phyloP scores from a whole-genome alignment of 2,329 filamentous ascomycete genomes.

The Daldinia eschscholtzii region DNA sequence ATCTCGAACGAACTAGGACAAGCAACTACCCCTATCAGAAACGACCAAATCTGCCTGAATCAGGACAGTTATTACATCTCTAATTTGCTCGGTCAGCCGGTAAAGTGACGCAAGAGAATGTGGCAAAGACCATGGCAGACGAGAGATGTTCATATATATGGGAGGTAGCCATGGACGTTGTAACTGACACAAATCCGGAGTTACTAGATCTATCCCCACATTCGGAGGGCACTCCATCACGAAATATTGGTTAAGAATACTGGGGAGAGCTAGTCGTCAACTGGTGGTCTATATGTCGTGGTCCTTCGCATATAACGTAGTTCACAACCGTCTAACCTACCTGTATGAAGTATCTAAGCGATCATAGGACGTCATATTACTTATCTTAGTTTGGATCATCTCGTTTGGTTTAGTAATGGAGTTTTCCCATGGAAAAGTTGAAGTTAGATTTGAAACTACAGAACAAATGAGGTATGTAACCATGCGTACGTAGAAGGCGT shows the following conservation, averaged over 20 bases:
- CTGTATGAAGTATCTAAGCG: no score
- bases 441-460: not conserved
- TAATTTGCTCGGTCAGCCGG: not conserved
- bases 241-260: constrained; percentile 26
- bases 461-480: not conserved
- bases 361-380: not conserved
- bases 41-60: not conserved
- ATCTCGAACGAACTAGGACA: no score
- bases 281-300: not conserved
- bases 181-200: constrained; percentile 2
- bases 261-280: not conserved
- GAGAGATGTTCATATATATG: not conserved
- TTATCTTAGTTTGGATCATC: not conserved
- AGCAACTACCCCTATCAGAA: no score
- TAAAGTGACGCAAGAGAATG: constrained; percentile 2
- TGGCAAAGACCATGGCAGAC: not conserved
- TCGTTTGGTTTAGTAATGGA: not conserved
- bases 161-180: not conserved
- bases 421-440: not conserved
- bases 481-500: not conserved
- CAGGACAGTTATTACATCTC: not conserved
- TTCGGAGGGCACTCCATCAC: constrained; percentile 26
- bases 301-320: not conserved
- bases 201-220: constrained; percentile 16
- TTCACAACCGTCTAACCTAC: not conserved